Base-by-base conservation (phyloP, 78 protist species). In the Guillardia theta region DNA sequence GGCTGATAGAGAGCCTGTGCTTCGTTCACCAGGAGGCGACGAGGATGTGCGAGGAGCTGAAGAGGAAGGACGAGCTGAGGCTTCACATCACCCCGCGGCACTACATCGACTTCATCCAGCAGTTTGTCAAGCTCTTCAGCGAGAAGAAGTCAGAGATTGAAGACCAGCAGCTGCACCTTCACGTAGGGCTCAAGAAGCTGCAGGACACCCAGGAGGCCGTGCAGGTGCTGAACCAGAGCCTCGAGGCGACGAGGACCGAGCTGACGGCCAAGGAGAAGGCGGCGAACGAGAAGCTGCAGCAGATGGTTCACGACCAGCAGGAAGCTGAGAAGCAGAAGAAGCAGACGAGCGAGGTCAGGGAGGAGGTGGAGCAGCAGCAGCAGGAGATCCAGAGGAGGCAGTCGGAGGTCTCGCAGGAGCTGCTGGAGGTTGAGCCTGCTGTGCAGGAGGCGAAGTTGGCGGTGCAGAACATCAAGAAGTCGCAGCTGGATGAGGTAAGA, bases 11-110 rank as follows among this genome's bases (percentile, higher is more conserved):
- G 70, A 50, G 15, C 58, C 15, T 15, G 4, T 92, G 39, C 12
- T 58, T 93, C 47, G 62, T 76, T 8, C 96, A 95, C 45, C 90
- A 97, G 47, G 95, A 96, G 64, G 96, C 98, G 36, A 95, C 70
- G 50, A 95, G 76, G 5, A 95, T 94, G 27, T 95, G 94, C 94
- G 88, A 24, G 37, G 78, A 95, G 54, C 93, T 98, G 87, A 77
- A 48, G 48, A 45, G 53, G 87, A 76, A 87, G n/a, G 94, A 96
- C 46, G 99, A 98, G 64, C 95, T 97, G 37, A 78, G 44, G 43
- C 97, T 96, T 80, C 96, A 94, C 90, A 96, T 98, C 48, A 98
- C 99, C 4, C 99, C 99, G 50, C 94, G 99, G 33, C 99, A 99
- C 95, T 99, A 94, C 94, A 96, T 99, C 62, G 99, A 99, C 64